A percentile compares a stretch with the other conserved stretches of the same genome.
Evolutionary conservation across 192 early-diverging fungal genomes (phyloP).

Genomic region (Coemansia sp.): DNA sequence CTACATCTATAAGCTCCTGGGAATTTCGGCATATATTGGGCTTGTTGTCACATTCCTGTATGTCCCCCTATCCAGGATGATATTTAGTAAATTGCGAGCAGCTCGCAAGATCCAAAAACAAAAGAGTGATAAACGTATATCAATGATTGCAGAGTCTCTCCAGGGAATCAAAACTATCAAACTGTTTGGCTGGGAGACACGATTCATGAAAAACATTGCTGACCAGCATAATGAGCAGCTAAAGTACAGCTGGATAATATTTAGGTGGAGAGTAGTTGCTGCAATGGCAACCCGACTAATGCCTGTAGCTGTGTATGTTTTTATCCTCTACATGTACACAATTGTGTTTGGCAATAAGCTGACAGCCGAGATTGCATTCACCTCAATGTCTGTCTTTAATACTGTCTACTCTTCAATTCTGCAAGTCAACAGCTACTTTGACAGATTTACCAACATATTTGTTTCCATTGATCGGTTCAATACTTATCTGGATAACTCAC

Average conservation of each 20-base stretch:
- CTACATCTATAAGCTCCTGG: slow-evolving; percentile 71
- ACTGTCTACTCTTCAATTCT: slow-evolving; percentile 53
- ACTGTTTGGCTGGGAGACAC: slow-evolving; percentile 75
- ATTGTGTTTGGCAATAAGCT: slow-evolving; percentile 56
- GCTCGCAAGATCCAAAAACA: slow-evolving; percentile 52
- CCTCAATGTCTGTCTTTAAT: slow-evolving; percentile 63
- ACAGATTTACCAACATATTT: slow-evolving; percentile 59
- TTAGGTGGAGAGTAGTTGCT: slow-evolving; percentile 41
- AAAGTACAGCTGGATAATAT: slow-evolving; percentile 57
- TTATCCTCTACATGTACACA: slow-evolving; percentile 60
- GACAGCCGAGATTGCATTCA: slow-evolving; percentile 61
- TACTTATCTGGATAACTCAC: slow-evolving; percentile 69
- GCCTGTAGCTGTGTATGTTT: slow-evolving; percentile 52
- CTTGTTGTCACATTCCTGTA: slow-evolving; percentile 61
- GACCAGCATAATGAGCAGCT: slow-evolving; percentile 49
- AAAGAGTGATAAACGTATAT: slow-evolving; percentile 66
- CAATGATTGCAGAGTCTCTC: slow-evolving; percentile 72
- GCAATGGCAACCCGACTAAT: slow-evolving; percentile 44
- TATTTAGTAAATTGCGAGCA: slow-evolving; percentile 44
- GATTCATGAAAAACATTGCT: slow-evolving; percentile 66
- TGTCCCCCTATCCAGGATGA: slow-evolving; percentile 53
- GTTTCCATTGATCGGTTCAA: slow-evolving; percentile 70
- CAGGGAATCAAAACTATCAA: slow-evolving; percentile 87
- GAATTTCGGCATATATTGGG: slow-evolving; percentile 71
- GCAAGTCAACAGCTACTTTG: slow-evolving; percentile 40